Conservation (phyloP, 2,329 filamentous ascomycete species). For the Apiospora marii region DNA sequence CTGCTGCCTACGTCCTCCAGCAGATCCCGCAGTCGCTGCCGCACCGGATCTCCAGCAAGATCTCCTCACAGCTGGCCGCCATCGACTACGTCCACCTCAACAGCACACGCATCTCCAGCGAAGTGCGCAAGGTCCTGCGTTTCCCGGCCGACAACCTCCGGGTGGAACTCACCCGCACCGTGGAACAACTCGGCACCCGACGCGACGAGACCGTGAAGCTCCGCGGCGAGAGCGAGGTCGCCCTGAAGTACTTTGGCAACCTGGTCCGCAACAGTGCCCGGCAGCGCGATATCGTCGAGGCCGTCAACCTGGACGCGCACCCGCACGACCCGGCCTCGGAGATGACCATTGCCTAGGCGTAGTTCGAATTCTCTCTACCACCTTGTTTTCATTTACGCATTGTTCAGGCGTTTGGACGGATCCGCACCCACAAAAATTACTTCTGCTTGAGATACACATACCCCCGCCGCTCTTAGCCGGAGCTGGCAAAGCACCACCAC, state of each 20-base stretch:
- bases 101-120: conserved; percentile 80
- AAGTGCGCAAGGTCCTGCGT: conserved; percentile 88
- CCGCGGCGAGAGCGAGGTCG: conserved; percentile 83
- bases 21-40: conserved; percentile 92
- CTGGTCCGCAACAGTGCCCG: conserved; percentile 72
- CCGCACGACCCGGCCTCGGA: conserved; percentile 43
- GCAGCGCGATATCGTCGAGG: conserved; percentile 58
- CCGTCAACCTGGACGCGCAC: conserved; percentile 63
- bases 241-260: conserved; percentile 89
- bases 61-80: conserved; percentile 78
- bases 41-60: conserved; percentile 83
- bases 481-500: background rate
- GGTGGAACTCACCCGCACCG: conserved; percentile 80
- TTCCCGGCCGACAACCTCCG: conserved; percentile 88
- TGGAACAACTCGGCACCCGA: conserved; percentile 81
- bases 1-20: conserved; percentile 80
- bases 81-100: conserved; percentile 96
- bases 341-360: conserved; percentile 25
- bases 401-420: conserved; percentile 22
- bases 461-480: conserved; percentile 1
- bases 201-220: conserved; percentile 86
- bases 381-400: conserved; percentile 13
- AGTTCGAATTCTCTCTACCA: background rate
- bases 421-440: background rate
- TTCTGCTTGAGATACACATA: conserved; percentile 9